These are phyloP conservation scores for Vinca minor DNA, from an alignment of 257 asterid genomes.

Conservation along the genomic window DNA sequence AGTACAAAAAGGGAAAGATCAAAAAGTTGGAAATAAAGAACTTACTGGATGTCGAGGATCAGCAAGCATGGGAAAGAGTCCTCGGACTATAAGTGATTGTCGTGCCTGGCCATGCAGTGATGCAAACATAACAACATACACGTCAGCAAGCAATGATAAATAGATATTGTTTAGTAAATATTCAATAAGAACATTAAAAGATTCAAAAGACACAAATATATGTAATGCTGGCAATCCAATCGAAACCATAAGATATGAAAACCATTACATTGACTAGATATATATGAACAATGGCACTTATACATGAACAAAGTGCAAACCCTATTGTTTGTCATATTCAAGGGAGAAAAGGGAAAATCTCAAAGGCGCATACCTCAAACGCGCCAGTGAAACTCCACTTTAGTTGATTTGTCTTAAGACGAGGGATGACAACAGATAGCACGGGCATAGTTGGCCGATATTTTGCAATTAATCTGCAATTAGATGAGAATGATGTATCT, in stretches of 20 bases:
- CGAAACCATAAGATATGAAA: no score
- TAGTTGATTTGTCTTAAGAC: constrained; percentile 74
- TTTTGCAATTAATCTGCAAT: constrained; percentile 80
- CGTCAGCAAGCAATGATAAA: constrained; percentile 14
- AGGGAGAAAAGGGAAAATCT: background rate
- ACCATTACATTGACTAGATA: no score
- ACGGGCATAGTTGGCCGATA: constrained; percentile 98
- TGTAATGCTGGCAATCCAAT: no score
- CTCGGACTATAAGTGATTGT: constrained; percentile 85
- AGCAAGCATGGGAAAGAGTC: constrained; percentile 95
- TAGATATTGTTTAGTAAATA: no score
- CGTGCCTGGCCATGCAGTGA: constrained; percentile 56
- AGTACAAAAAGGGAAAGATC: constrained; percentile 5
- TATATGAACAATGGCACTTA: background rate
- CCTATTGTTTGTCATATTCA: no score
- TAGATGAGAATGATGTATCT: constrained; percentile 9
- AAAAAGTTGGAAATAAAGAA: background rate
- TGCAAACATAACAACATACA: constrained; percentile 6
- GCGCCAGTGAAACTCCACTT: constrained; percentile 89
- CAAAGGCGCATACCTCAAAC: constrained; percentile 59
- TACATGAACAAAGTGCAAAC: background rate
- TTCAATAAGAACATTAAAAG: no score
- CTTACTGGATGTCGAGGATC: constrained; percentile 97
- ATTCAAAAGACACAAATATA: no score
- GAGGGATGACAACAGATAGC: constrained; percentile 83